Evolutionary conservation across 2,329 filamentous ascomycete genomes (phyloP).

Genomic region (Epicoccum sorghinum): DNA sequence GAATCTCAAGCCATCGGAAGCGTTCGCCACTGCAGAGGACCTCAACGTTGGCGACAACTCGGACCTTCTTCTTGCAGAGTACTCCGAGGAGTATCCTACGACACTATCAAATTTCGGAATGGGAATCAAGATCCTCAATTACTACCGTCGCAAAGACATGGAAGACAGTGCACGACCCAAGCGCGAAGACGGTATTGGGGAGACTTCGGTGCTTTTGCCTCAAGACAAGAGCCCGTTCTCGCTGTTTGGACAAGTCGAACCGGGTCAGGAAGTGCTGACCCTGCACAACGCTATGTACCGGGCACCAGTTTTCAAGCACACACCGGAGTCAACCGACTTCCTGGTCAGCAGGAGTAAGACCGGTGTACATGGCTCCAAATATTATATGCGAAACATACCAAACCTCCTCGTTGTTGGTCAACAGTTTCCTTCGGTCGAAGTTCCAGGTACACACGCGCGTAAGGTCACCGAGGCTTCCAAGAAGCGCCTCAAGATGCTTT

Average conservation of each 20-base stretch:
- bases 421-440: slow-evolving; percentile 87
- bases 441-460: slow-evolving; percentile 90
- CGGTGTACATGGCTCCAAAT: slow-evolving; percentile 75
- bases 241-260: slow-evolving; percentile 90
- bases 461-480: slow-evolving; percentile 98
- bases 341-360: slow-evolving; percentile 83
- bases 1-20: slow-evolving; percentile 75
- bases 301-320: slow-evolving; percentile 90
- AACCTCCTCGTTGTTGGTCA: slow-evolving; percentile 92
- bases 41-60: slow-evolving; percentile 89
- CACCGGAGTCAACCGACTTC: slow-evolving; percentile 80
- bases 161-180: slow-evolving; percentile 80
- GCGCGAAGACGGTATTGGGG: slow-evolving; percentile 73
- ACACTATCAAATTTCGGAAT: slow-evolving; percentile 97
- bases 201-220: slow-evolving; percentile 83
- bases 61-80: slow-evolving; percentile 85
- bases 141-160: slow-evolving; percentile 82
- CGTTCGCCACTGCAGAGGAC: slow-evolving; percentile 81
- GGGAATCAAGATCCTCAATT: slow-evolving; percentile 95
- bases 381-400: slow-evolving; percentile 87
- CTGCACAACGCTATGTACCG: slow-evolving; percentile 96
- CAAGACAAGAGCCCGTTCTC: slow-evolving; percentile 97
- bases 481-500: slow-evolving; percentile 94
- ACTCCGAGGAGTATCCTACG: slow-evolving; percentile 90
- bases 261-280: slow-evolving; percentile 87